phyloP scores from a whole-genome alignment of 2,329 filamentous ascomycete genomes.

The Lachnellula subtilissima region DNA sequence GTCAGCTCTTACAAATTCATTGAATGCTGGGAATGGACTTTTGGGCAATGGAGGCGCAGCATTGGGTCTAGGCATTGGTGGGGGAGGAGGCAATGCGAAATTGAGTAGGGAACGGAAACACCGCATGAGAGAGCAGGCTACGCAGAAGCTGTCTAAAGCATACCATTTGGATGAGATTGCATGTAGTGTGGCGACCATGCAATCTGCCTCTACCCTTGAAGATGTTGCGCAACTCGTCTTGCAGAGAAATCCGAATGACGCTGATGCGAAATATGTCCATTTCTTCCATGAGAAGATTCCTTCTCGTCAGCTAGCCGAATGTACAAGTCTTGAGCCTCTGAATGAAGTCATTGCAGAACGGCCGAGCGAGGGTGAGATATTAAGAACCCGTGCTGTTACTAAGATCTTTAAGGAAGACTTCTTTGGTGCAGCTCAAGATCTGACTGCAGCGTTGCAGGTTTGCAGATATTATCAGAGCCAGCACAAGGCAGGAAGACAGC shows the following conservation, averaged over 20 bases:
- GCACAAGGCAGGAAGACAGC: slow-evolving; percentile 35
- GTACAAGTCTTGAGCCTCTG: slow-evolving; percentile 62
- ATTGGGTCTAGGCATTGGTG: slow-evolving; percentile 52
- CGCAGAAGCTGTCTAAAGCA: slow-evolving; percentile 69
- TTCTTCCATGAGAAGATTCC: slow-evolving; percentile 92
- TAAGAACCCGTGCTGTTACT: slow-evolving; percentile 70
- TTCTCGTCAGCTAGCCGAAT: slow-evolving; percentile 65
- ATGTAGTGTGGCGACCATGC: slow-evolving; percentile 78
- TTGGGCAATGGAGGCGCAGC: slow-evolving; percentile 44
- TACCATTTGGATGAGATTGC: slow-evolving; percentile 81
- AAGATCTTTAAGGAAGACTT: slow-evolving; percentile 72
- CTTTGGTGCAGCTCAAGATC: slow-evolving; percentile 62
- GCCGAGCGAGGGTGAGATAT: slow-evolving; percentile 59
- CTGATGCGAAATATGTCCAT: slow-evolving; percentile 81
- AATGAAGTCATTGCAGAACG: slow-evolving; percentile 62
- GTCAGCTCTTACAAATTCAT: slow-evolving; percentile 53
- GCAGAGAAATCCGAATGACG: slow-evolving; percentile 61
- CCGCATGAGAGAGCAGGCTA: slow-evolving; percentile 75
- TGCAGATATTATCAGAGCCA: slow-evolving; percentile 31
- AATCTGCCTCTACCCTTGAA: slow-evolving; percentile 70
- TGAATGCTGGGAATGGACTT: slow-evolving; percentile 46
- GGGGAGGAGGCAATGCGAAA: slow-evolving; percentile 55
- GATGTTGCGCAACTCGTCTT: slow-evolving; percentile 71
- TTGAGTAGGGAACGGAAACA: slow-evolving; percentile 73
- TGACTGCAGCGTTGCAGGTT: slow-evolving; percentile 60